Evolutionary conservation across 805 yeast genomes (phyloP).

Genomic region (Monosporozyma servazzii): DNA sequence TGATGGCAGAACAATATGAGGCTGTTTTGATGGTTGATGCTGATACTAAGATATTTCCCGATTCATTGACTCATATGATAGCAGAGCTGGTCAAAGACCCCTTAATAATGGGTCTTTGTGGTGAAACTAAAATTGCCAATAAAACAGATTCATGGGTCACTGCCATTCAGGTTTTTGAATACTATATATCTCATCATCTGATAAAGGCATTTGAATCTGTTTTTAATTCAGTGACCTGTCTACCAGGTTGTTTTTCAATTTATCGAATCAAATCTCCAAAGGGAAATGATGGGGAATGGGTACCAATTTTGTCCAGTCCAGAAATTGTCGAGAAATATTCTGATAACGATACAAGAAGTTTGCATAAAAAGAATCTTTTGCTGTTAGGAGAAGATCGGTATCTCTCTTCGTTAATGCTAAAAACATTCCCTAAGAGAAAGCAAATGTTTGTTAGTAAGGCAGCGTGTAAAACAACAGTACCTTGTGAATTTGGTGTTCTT

Average conservation of each 20-base stretch:
- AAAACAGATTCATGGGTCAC: conserved; percentile 82
- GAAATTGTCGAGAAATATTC: conserved; percentile 88
- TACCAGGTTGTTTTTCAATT: conserved; percentile 92
- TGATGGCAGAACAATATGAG: conserved; percentile 77
- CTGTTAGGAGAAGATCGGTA: conserved; percentile 87
- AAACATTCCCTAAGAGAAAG: conserved; percentile 81
- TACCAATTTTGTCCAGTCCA: conserved; percentile 85
- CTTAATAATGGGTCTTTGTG: conserved; percentile 83
- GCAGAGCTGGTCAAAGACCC: conserved; percentile 88
- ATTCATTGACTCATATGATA: conserved; percentile 79
- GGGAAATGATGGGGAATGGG: conserved; percentile 75
- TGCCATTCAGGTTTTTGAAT: conserved; percentile 87
- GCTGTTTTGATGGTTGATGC: conserved; percentile 89
- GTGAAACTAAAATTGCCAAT: conserved; percentile 86
- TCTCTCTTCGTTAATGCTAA: conserved; percentile 74
- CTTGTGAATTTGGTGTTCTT: conserved; percentile 66
- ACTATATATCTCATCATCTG: conserved; percentile 88
- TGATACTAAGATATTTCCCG: conserved; percentile 82
- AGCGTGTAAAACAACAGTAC: conserved; percentile 87
- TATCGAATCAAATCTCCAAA: conserved; percentile 87
- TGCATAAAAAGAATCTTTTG: conserved; percentile 78
- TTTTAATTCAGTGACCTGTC: conserved; percentile 89
- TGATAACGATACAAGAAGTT: conserved; percentile 73
- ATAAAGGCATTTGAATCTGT: conserved; percentile 92
- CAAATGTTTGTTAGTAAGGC: conserved; percentile 85